Evolutionary conservation across 495 filamentous ascomycete species (phyloP).

Genomic region (Aspergillus cristatus): DNA sequence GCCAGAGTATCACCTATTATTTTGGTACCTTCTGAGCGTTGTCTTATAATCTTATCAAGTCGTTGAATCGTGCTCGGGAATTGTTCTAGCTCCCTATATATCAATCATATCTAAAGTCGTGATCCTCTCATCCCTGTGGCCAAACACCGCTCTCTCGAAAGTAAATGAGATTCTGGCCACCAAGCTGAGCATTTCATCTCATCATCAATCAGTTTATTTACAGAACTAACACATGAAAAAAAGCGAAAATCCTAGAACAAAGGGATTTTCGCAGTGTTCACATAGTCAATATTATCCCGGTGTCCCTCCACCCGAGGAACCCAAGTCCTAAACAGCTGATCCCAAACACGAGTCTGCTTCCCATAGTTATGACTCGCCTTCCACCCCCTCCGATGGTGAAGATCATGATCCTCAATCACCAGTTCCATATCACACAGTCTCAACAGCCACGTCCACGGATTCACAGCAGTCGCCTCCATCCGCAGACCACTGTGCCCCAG

Average conservation of each 20-base stretch:
- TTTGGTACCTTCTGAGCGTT: too few relatives aligned
- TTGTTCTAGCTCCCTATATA: too few relatives aligned
- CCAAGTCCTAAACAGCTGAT: constrained; percentile 29
- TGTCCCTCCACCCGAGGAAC: constrained; percentile 21
- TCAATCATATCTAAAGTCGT: too few relatives aligned
- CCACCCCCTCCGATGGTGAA: constrained; percentile 34
- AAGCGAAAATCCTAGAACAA: constrained; percentile 25
- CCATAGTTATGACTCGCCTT: constrained; percentile 32
- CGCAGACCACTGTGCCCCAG: constrained; percentile 31
- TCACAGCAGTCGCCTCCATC: constrained; percentile 24
- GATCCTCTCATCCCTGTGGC: too few relatives aligned
- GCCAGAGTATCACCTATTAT: too few relatives aligned
- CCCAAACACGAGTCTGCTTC: constrained; percentile 34
- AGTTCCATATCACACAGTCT: constrained; percentile 21
- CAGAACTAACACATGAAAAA: too few relatives aligned
- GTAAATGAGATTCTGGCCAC: too few relatives aligned
- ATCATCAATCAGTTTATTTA: too few relatives aligned
- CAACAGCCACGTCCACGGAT: constrained; percentile 25
- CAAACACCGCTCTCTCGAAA: too few relatives aligned
- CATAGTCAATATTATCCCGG: constrained; percentile 23
- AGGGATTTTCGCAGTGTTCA: constrained; percentile 22
- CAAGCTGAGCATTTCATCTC: too few relatives aligned
- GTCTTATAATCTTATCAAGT: too few relatives aligned
- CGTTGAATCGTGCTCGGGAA: too few relatives aligned
- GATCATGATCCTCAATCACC: constrained; percentile 30